Conservation (phyloP, 495 filamentous ascomycete genomes). For the Aspergillus funiculosus region DNA sequence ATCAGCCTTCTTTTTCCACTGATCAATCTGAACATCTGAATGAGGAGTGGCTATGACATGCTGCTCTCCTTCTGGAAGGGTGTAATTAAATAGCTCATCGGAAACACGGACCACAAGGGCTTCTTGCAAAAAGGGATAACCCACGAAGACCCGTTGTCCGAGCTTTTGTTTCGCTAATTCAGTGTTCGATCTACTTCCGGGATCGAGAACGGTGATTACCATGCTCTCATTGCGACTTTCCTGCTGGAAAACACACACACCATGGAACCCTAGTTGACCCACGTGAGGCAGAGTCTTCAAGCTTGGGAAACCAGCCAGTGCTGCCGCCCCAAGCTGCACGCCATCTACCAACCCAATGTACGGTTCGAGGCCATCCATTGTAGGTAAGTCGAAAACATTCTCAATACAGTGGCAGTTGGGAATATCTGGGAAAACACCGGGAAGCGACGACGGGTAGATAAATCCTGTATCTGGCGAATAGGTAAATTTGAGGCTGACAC, state of each 20-base stretch:
- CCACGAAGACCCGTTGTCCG: conserved; percentile 81
- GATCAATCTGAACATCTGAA: conserved; percentile 67
- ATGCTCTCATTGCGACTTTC: conserved; percentile 96
- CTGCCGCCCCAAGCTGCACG: conserved; percentile 70
- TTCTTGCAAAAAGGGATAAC: conserved; percentile 94
- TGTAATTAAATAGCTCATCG: conserved; percentile 90
- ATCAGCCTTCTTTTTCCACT: conserved; percentile 77
- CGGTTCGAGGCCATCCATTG: conserved; percentile 82
- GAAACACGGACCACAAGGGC: conserved; percentile 82
- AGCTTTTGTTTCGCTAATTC: conserved; percentile 71
- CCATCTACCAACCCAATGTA: conserved; percentile 83
- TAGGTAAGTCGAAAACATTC: conserved; percentile 91
- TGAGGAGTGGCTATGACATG: conserved; percentile 65
- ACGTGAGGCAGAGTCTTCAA: conserved; percentile 76
- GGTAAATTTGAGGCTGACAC: conserved; percentile 86
- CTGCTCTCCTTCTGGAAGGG: conserved; percentile 54
- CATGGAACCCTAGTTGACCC: conserved; percentile 78
- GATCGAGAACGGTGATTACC: conserved; percentile 75
- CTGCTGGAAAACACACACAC: conserved; percentile 93
- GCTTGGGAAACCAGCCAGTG: conserved; percentile 89
- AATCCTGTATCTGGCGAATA: conserved; percentile 72
- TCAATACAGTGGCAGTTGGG: conserved; percentile 82
- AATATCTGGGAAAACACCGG: conserved; percentile 88
- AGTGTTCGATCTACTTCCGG: conserved; percentile 62
- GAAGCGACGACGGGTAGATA: conserved; percentile 75